Percentiles rank a stretch among this genome's conserved stretches.
phyloP scores from a whole-genome alignment of 495 filamentous ascomycete species.

The Daldinia caldariorum region DNA sequence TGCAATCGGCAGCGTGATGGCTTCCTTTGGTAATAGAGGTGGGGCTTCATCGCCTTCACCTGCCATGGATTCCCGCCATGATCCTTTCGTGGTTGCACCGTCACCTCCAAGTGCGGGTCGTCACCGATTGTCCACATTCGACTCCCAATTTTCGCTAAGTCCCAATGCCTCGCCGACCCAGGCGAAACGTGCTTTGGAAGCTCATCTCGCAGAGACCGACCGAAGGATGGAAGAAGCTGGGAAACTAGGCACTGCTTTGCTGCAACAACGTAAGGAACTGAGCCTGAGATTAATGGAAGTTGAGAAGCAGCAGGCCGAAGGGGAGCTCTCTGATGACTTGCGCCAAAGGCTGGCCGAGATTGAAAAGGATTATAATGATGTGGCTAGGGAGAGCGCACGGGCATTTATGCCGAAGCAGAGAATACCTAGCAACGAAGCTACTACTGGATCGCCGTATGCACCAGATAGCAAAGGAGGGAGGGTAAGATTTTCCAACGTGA shows the following conservation, averaged over 20 bases:
- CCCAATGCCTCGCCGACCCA: conserved; percentile 81
- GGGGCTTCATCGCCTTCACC: conserved; percentile 31
- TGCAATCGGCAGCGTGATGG: conserved; percentile 39
- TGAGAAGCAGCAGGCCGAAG: conserved; percentile 77
- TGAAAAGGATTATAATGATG: conserved; percentile 94
- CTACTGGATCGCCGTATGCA: conserved; percentile 70
- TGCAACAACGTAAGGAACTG: conserved; percentile 84
- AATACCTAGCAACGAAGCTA: conserved; percentile 70
- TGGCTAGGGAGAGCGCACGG: conserved; percentile 87
- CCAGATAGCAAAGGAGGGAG: conserved; percentile 63
- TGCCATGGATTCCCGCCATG: conserved; percentile 43
- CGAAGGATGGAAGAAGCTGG: conserved; percentile 90
- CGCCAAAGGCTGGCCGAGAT: conserved; percentile 84
- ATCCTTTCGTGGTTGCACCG: conserved; percentile 58
- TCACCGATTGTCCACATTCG: conserved; percentile 81
- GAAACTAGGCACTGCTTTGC: conserved; percentile 82
- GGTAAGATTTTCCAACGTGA: conserved; percentile 50
- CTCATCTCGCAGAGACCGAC: conserved; percentile 90
- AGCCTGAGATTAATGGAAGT: conserved; percentile 84
- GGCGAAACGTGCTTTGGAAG: conserved; percentile 86
- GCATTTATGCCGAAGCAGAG: conserved; percentile 88
- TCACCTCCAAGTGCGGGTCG: conserved; percentile 60
- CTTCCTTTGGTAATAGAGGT: conserved; percentile 33
- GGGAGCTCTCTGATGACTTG: conserved; percentile 85
- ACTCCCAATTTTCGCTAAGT: conserved; percentile 79